Evolutionary conservation across 179 eudicot genomes (phyloP).

Genomic region (Spinacia oleracea): DNA sequence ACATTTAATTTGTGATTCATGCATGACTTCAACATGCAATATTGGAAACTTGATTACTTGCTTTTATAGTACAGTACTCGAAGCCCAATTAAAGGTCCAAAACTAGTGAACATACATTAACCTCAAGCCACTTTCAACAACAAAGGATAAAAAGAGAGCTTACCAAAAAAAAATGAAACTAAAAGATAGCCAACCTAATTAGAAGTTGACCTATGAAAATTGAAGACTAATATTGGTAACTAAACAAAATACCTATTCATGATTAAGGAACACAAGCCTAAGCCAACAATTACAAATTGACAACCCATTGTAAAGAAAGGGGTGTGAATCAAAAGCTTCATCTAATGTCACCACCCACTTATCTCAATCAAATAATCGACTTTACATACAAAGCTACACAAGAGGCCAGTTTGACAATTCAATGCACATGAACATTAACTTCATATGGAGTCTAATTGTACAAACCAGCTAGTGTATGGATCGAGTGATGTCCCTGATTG

Average conservation of each 20-base stretch:
- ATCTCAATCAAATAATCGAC: no score
- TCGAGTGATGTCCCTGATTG: no score
- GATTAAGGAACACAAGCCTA: not conserved
- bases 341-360: not conserved
- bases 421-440: no score
- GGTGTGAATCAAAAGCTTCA: not conserved
- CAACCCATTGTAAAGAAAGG: not conserved
- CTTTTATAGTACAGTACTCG: constrained; percentile 9
- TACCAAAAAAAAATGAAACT: constrained; percentile 9
- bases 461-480: no score
- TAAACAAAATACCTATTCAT: not conserved
- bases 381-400: no score
- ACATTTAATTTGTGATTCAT: constrained; percentile 11
- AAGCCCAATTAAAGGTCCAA: not conserved
- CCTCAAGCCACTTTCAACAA: constrained; percentile 9
- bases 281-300: not conserved
- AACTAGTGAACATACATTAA: not conserved
- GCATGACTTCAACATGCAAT: constrained; percentile 19
- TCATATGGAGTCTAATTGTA: no score
- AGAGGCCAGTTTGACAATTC: no score
- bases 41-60: not conserved
- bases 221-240: not conserved
- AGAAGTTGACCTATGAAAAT: constrained; percentile 26
- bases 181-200: constrained; percentile 13
- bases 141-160: constrained; percentile 11